These are phyloP conservation scores for Cicer cuneatum DNA, from an alignment of 306 rosid genomes.

Conservation along the genomic window DNA sequence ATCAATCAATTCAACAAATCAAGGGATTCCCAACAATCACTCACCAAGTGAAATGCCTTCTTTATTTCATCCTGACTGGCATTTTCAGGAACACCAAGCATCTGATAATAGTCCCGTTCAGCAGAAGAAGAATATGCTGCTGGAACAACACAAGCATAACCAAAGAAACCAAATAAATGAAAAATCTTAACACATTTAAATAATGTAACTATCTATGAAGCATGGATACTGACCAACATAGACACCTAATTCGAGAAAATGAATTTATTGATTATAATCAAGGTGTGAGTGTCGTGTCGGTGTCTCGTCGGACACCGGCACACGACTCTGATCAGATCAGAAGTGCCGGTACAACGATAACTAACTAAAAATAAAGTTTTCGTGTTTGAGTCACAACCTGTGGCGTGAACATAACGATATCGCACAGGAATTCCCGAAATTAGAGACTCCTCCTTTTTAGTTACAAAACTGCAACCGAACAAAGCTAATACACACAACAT, in stretches of 20 bases:
- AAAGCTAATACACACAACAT: constrained; percentile 51
- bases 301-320: too few species aligned
- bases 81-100: constrained; percentile 69
- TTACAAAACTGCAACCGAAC: constrained; percentile 50
- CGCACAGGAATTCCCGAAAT: constrained; percentile 43
- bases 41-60: constrained; percentile 76
- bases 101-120: constrained; percentile 65
- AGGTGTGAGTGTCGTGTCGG: too few species aligned
- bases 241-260: too few species aligned
- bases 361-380: constrained; percentile 30
- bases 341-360: background rate
- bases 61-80: constrained; percentile 81
- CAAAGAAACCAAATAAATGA: constrained; percentile 25
- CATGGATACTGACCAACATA: too few species aligned
- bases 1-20: constrained; percentile 18
- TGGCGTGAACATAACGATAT: constrained; percentile 60
- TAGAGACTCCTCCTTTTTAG: constrained; percentile 45
- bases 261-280: too few species aligned
- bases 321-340: too few species aligned
- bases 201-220: too few species aligned
- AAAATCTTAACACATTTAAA: background rate
- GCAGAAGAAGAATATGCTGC: constrained; percentile 64
- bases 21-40: constrained; percentile 46
- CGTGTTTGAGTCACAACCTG: constrained; percentile 59
- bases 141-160: constrained; percentile 43